A percentile compares a stretch with the other conserved stretches of the same genome.
These are phyloP conservation scores for Dictyostelium discoideum DNA, from an alignment of 78 protist species.

Conservation along the genomic window dicty_2.7 NC_007089.4:859001-859500, in stretches of 20 bases:
- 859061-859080: background rate
- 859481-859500: background rate
- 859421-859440: background rate
- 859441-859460: background rate
- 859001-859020: background rate
- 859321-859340: no score
- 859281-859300: constrained; percentile 15
- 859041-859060: background rate
- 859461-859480: no score
- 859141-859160: background rate
- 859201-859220: constrained; percentile 27
- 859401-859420: no score
- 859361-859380: no score
- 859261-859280: constrained; percentile 43
- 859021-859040: no score
- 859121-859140: background rate
- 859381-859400: no score
- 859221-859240: constrained; percentile 60
- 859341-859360: no score
- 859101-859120: background rate
- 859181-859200: background rate
- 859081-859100: background rate
- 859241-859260: constrained; percentile 54
- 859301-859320: background rate
- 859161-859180: background rate